Conservation (phyloP, 176 grass and related monocot genomes). For the Miscanthus lutarioriparius region DNA sequence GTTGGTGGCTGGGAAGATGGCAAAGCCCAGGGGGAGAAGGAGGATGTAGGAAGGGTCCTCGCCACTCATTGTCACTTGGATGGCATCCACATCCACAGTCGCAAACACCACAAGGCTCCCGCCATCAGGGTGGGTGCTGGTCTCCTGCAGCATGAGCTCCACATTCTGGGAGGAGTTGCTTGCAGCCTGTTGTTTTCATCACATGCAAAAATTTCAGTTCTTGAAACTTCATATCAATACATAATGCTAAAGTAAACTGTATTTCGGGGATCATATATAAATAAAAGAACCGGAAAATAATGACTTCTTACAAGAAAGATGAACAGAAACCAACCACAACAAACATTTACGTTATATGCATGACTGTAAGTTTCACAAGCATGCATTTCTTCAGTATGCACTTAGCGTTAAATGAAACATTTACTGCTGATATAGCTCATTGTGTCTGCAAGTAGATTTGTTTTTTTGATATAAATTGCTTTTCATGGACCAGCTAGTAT, state of each 20-base stretch:
- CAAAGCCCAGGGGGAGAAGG: slow-evolving; percentile 75
- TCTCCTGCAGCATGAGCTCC: slow-evolving; percentile 96
- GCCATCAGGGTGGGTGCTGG: slow-evolving; percentile 74
- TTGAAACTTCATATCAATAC: not conserved
- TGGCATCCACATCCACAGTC: slow-evolving; percentile 78
- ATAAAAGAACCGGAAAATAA: too few species aligned
- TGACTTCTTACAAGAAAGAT: too few species aligned
- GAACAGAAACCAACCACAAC: too few species aligned
- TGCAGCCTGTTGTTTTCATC: slow-evolving; percentile 59
- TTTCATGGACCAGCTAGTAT: too few species aligned
- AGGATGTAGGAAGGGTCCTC: slow-evolving; percentile 89
- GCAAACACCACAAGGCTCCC: slow-evolving; percentile 81
- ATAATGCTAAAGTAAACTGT: not conserved
- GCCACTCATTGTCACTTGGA: slow-evolving; percentile 89
- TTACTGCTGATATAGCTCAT: too few species aligned
- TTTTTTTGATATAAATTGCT: too few species aligned
- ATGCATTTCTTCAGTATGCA: too few species aligned
- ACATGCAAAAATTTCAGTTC: not conserved
- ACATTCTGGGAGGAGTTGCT: slow-evolving; percentile 96
- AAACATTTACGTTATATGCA: too few species aligned
- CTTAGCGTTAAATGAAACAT: too few species aligned
- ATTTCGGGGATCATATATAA: not conserved
- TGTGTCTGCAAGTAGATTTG: too few species aligned
- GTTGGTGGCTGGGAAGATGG: slow-evolving; percentile 67
- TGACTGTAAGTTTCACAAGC: too few species aligned